Evolutionary conservation across 495 filamentous ascomycete species (phyloP).

Genomic region (Poronia punctata): DNA sequence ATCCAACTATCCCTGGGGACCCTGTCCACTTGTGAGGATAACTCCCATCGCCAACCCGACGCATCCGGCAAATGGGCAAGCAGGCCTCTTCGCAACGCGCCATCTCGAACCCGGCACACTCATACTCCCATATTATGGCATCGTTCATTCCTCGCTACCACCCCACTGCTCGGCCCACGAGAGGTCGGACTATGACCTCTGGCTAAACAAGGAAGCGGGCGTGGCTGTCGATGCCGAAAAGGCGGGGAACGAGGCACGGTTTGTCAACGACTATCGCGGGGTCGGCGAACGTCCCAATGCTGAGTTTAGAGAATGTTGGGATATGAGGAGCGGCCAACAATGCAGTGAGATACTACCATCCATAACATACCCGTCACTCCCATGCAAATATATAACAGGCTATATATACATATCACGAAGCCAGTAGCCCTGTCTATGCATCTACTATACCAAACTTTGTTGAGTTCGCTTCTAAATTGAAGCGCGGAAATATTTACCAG

Average conservation of each 20-base stretch:
- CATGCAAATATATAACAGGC: too few relatives aligned
- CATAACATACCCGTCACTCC: too few relatives aligned
- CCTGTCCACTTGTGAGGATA: constrained; percentile 47
- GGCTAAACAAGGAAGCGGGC: constrained; percentile 48
- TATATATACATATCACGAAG: too few relatives aligned
- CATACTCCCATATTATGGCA: constrained; percentile 61
- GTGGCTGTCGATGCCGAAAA: constrained; percentile 58
- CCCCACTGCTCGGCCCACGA: constrained; percentile 30
- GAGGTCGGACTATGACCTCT: constrained; percentile 59
- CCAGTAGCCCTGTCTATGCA: too few relatives aligned
- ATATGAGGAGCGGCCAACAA: constrained; percentile 37
- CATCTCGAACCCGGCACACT: constrained; percentile 49
- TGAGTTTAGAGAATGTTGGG: constrained; percentile 54
- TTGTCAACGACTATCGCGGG: constrained; percentile 69
- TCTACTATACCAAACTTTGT: too few relatives aligned
- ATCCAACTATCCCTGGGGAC: constrained; percentile 29
- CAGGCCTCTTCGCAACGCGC: constrained; percentile 57
- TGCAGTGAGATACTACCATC: constrained; percentile 26
- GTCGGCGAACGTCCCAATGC: constrained; percentile 49
- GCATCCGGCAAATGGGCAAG: constrained; percentile 59
- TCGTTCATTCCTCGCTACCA: constrained; percentile 42
- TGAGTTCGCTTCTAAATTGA: too few relatives aligned
- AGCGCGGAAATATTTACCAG: too few relatives aligned
- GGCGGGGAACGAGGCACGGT: constrained; percentile 62
- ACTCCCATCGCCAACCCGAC: constrained; percentile 40